Conservation (phyloP, 1,139 yeast species). For the Saccharomyces uvarum region DNA sequence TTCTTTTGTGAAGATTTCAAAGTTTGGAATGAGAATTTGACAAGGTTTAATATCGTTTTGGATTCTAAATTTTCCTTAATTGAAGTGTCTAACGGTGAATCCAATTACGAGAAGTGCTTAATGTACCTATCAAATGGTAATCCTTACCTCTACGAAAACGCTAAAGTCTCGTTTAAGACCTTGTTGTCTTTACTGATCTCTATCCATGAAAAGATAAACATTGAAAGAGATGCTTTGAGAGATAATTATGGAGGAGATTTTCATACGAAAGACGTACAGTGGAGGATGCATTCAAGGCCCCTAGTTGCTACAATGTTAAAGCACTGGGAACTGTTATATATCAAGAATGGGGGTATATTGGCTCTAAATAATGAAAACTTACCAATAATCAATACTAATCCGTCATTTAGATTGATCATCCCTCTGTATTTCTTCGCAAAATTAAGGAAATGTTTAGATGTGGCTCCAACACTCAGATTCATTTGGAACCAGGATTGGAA, state of each 20-base stretch:
- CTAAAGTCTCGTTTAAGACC: slow-evolving; percentile 47
- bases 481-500: slow-evolving; percentile 60
- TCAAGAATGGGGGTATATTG: slow-evolving; percentile 54
- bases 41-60: slow-evolving; percentile 32
- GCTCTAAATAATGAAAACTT: slow-evolving; percentile 41
- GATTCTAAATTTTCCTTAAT: slow-evolving; percentile 46
- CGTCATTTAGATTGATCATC: slow-evolving; percentile 54
- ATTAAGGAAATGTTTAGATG: slow-evolving; percentile 50
- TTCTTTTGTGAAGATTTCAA: slow-evolving; percentile 55
- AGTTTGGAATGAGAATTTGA: slow-evolving; percentile 48
- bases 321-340: slow-evolving; percentile 58
- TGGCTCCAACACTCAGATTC: slow-evolving; percentile 49
- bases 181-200: slow-evolving; percentile 60
- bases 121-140: slow-evolving; percentile 42
- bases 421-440: slow-evolving; percentile 60
- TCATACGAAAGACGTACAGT: slow-evolving; percentile 39
- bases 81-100: slow-evolving; percentile 52
- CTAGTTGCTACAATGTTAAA: slow-evolving; percentile 46
- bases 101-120: slow-evolving; percentile 43
- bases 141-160: slow-evolving; percentile 31
- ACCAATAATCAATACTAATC: slow-evolving; percentile 42
- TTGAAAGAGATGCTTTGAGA: slow-evolving; percentile 36
- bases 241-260: slow-evolving; percentile 27
- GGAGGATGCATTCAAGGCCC: slow-evolving; percentile 59
- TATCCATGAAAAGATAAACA: slow-evolving; percentile 61